Evolutionary conservation across 1,139 yeast genomes (phyloP).

Genomic region (Sugiyamaella castrensis): DNA sequence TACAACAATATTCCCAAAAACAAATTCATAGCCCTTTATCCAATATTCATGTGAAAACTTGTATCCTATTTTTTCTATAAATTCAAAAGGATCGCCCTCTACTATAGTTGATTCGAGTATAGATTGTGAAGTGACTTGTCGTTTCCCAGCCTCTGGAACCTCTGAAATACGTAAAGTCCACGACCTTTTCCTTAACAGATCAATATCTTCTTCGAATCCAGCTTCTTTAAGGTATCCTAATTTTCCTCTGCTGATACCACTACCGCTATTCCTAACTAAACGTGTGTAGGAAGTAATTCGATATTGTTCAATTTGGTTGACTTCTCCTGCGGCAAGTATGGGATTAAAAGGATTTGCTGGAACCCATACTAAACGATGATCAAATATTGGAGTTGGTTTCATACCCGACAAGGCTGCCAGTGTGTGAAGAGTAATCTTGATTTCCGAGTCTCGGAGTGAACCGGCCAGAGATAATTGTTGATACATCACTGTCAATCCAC

Average conservation of each 20-base stretch:
- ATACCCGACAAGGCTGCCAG: slow-evolving; percentile 39
- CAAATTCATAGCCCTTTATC: slow-evolving; percentile 62
- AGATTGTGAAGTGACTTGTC: slow-evolving; percentile 63
- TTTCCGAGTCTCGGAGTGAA: slow-evolving; percentile 32
- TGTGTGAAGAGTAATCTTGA: slow-evolving; percentile 35
- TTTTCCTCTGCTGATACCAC: neutral
- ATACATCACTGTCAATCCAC: slow-evolving; percentile 28
- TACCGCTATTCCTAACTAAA: neutral
- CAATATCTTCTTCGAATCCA: slow-evolving; percentile 17
- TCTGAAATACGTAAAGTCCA: slow-evolving; percentile 76
- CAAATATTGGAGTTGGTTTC: slow-evolving; percentile 31
- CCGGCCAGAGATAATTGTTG: slow-evolving; percentile 39
- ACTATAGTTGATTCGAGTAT: slow-evolving; percentile 62
- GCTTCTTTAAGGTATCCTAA: slow-evolving; percentile 8
- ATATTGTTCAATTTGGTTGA: slow-evolving; percentile 38
- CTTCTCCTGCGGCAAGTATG: slow-evolving; percentile 35
- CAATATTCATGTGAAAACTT: slow-evolving; percentile 62
- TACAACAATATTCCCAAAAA: slow-evolving; percentile 60
- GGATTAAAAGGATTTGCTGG: slow-evolving; percentile 35
- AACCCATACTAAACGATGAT: slow-evolving; percentile 34
- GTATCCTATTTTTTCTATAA: slow-evolving; percentile 70
- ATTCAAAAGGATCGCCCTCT: slow-evolving; percentile 37
- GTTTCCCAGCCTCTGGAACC: slow-evolving; percentile 84
- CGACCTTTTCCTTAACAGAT: slow-evolving; percentile 16
- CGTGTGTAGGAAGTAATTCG: slow-evolving; percentile 27